phyloP scores from a whole-genome alignment of 306 rosid species.

The Cyclanthera cordifolia region DNA sequence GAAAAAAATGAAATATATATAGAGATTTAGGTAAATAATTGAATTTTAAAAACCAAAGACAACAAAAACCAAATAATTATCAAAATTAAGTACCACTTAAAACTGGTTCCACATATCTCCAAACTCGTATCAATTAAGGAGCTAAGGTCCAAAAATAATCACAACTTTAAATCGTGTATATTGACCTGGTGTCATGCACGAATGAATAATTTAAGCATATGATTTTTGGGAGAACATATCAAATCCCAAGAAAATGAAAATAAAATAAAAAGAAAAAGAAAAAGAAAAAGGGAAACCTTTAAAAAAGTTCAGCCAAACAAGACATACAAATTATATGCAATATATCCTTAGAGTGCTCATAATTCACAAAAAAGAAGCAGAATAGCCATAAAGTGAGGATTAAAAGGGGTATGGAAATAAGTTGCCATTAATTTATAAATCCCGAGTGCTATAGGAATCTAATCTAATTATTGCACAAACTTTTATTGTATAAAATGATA shows the following conservation, averaged over 20 bases:
- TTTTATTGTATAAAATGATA: neutral
- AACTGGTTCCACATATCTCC: neutral
- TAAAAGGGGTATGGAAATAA: neutral
- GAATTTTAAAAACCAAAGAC: too few species aligned
- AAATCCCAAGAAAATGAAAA: neutral
- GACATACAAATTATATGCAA: neutral
- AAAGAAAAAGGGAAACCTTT: neutral
- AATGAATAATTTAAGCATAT: neutral
- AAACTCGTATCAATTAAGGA: neutral
- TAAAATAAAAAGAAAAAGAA: too few species aligned
- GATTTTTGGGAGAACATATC: neutral
- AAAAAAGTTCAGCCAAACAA: neutral
- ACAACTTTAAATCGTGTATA: neutral
- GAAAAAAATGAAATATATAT: too few species aligned
- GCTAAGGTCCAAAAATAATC: neutral
- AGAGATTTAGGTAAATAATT: too few species aligned
- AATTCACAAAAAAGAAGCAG: neutral
- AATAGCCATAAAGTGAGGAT: neutral
- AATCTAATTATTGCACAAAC: neutral
- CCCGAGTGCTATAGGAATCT: conserved; percentile 12
- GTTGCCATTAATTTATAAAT: neutral
- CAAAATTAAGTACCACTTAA: neutral
- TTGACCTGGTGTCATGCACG: conserved; percentile 4
- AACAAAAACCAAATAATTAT: too few species aligned
- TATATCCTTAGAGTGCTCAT: neutral